These are phyloP conservation scores for Ramaria rubella DNA, from an alignment of 768 basidiomycete genomes.

Conservation along the genomic window DNA sequence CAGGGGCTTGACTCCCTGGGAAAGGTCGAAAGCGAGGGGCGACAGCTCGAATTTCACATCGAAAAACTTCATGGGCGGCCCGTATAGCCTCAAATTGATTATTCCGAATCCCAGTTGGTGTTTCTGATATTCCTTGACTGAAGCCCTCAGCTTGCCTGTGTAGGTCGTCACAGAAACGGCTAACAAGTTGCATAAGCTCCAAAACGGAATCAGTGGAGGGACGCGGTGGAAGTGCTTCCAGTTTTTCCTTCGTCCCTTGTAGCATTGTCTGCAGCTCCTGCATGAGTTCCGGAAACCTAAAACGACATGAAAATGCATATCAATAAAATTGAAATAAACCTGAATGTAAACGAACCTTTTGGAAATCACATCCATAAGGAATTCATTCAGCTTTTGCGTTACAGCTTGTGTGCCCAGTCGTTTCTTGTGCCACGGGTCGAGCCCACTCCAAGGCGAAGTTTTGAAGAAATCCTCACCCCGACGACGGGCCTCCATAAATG, in stretches of 20 bases:
- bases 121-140: background rate
- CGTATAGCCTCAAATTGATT: conserved; percentile 36
- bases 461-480: conserved; percentile 53
- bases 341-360: conserved; percentile 38
- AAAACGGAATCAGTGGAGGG: conserved; percentile 50
- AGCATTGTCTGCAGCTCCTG: conserved; percentile 48
- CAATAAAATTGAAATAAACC: background rate
- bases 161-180: conserved; percentile 42
- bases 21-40: conserved; percentile 56
- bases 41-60: conserved; percentile 40
- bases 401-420: conserved; percentile 53
- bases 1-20: conserved; percentile 17
- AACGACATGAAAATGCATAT: background rate
- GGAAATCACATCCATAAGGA: conserved; percentile 57
- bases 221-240: conserved; percentile 38
- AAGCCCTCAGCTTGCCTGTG: conserved; percentile 41
- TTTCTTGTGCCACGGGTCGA: conserved; percentile 43
- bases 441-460: conserved; percentile 46
- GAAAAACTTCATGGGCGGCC: conserved; percentile 42
- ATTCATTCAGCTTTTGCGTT: conserved; percentile 48
- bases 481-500: conserved; percentile 54
- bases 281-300: conserved; percentile 57
- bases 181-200: conserved; percentile 46
- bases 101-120: background rate
- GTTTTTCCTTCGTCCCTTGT: conserved; percentile 27